These are phyloP conservation scores for Fraxinus anomala DNA, from an alignment of 257 asterid genomes.

Conservation along the genomic window DNA sequence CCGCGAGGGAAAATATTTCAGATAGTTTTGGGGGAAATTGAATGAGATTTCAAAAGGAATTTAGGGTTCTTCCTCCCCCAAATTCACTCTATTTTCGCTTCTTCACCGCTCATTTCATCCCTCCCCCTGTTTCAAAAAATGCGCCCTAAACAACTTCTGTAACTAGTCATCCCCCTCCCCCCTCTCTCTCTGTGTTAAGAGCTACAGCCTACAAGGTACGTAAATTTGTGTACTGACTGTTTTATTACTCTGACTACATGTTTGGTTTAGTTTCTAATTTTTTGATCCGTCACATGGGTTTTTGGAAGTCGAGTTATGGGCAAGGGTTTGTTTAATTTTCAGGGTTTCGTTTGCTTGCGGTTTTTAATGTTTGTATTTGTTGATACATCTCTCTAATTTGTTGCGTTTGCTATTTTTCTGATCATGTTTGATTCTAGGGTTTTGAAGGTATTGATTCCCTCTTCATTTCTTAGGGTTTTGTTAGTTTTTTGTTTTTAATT, in stretches of 20 bases:
- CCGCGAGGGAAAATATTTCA: not conserved
- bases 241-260: not conserved
- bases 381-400: not conserved
- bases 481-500: not conserved
- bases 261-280: not conserved
- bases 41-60: not conserved
- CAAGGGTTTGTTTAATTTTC: not conserved
- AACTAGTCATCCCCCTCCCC: not conserved
- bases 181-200: not conserved
- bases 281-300: not conserved
- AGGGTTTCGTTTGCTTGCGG: not conserved
- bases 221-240: not conserved
- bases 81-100: not conserved
- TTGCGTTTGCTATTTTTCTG: not conserved
- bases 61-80: conserved; percentile 1
- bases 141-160: not conserved
- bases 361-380: not conserved
- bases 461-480: not conserved
- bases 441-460: not conserved
- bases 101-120: not conserved
- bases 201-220: not conserved
- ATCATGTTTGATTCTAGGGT: not conserved
- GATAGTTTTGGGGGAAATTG: not conserved
- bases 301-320: not conserved
- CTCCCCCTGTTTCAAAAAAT: not conserved